A percentile compares a stretch with the other conserved stretches of the same genome.
Evolutionary conservation across 2,329 filamentous ascomycete species (phyloP).

Genomic region (Xylariaceae sp.): DNA sequence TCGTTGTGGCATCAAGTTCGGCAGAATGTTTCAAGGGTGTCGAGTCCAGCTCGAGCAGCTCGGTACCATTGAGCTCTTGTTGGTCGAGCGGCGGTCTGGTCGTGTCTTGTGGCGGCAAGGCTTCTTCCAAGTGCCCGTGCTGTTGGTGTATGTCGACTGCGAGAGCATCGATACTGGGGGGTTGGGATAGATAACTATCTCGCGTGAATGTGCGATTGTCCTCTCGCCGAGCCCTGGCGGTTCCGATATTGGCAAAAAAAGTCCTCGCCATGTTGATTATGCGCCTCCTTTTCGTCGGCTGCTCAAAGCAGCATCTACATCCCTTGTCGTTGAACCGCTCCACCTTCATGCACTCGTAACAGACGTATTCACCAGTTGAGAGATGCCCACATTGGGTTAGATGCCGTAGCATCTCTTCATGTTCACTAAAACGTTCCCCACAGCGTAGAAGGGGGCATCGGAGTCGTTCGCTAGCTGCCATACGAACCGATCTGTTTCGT

Average conservation of each 20-base stretch:
- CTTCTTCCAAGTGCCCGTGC: slow-evolving; percentile 7
- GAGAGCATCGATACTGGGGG: slow-evolving; percentile 43
- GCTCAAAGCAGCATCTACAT: slow-evolving; percentile 45
- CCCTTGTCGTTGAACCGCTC: slow-evolving; percentile 49
- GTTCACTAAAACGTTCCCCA: slow-evolving; percentile 43
- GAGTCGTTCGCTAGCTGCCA: slow-evolving; percentile 43
- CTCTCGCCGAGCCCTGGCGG: slow-evolving; percentile 35
- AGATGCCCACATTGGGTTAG: slow-evolving; percentile 45
- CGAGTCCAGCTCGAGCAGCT: slow-evolving; percentile 50
- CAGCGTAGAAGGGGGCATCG: slow-evolving; percentile 50
- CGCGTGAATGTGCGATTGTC: slow-evolving; percentile 26
- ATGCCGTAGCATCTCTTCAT: slow-evolving; percentile 51
- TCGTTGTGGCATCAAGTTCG: slow-evolving; percentile 26
- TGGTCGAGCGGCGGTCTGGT: slow-evolving; percentile 10
- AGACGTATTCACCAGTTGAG: slow-evolving; percentile 48
- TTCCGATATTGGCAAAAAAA: slow-evolving; percentile 49
- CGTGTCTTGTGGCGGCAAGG: slow-evolving; percentile 4
- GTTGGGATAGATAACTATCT: slow-evolving; percentile 32
- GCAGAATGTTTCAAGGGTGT: slow-evolving; percentile 32
- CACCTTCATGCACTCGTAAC: slow-evolving; percentile 47
- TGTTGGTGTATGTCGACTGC: slow-evolving; percentile 25
- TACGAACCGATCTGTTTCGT: slow-evolving; percentile 44
- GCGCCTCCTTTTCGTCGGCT: slow-evolving; percentile 46
- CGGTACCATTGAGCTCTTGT: slow-evolving; percentile 43
- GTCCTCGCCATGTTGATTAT: slow-evolving; percentile 49